phyloP scores from a whole-genome alignment of 257 asterid genomes.

The Salvia rosmarinus region DNA sequence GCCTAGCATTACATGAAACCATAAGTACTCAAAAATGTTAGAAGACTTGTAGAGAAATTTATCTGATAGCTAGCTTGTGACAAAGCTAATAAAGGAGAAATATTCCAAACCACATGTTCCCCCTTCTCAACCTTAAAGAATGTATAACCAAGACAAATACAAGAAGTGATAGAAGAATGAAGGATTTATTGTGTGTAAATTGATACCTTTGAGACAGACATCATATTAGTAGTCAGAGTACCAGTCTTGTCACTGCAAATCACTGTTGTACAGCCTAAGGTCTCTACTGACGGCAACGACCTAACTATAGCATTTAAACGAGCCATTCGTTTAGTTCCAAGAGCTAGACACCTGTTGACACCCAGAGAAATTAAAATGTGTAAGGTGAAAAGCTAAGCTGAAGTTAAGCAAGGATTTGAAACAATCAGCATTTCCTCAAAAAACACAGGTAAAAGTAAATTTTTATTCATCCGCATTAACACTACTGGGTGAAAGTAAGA shows the following conservation, averaged over 20 bases:
- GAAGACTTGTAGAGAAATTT: neutral
- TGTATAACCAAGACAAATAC: conserved; percentile 8
- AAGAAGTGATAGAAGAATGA: conserved; percentile 14
- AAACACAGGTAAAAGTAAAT: neutral
- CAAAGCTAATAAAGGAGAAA: conserved; percentile 8
- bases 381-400: conserved; percentile 21
- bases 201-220: conserved; percentile 94
- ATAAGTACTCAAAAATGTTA: conserved; percentile 11
- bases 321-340: conserved; percentile 99
- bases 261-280: conserved; percentile 99
- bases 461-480: neutral
- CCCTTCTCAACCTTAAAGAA: conserved; percentile 24
- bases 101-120: conserved; percentile 7
- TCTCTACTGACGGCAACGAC: conserved; percentile 98
- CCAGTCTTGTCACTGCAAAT: conserved; percentile 99
- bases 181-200: conserved; percentile 19
- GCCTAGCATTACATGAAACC: conserved; percentile 24
- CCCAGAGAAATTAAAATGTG: conserved; percentile 22
- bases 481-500: conserved; percentile 11
- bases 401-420: conserved; percentile 18
- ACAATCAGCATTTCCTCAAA: conserved; percentile 19
- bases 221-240: conserved; percentile 98
- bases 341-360: conserved; percentile 86
- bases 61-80: neutral
- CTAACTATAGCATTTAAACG: conserved; percentile 98